Evolutionary conservation across 192 early-diverging fungal species (phyloP).

Genomic region (Coemansia sp.): DNA sequence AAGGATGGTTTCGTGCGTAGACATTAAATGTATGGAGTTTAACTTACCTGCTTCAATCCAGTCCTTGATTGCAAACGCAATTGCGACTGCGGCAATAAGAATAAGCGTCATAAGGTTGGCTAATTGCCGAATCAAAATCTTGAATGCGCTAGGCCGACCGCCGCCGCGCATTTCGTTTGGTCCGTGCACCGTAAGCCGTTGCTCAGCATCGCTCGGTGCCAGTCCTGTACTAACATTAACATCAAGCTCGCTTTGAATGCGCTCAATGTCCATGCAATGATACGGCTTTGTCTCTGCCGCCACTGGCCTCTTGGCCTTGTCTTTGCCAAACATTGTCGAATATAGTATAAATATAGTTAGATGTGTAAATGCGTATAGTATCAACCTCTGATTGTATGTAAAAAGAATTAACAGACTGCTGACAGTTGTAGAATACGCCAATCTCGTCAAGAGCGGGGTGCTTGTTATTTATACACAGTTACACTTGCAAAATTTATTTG

Average conservation of each 20-base stretch:
- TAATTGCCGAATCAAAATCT: conserved; percentile 64
- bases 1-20: too few species aligned
- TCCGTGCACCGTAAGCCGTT: conserved; percentile 50
- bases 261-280: conserved; percentile 39
- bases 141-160: conserved; percentile 64
- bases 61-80: conserved; percentile 68
- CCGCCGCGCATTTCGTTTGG: conserved; percentile 68
- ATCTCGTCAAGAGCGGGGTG: neutral
- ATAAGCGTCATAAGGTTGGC: conserved; percentile 68
- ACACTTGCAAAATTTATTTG: neutral
- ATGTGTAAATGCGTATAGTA: neutral
- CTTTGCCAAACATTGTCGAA: conserved; percentile 15
- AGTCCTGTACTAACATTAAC: conserved; percentile 47
- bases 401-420: neutral
- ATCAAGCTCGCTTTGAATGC: conserved; percentile 29
- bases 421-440: neutral
- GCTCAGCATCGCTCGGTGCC: conserved; percentile 48
- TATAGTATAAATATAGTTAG: neutral
- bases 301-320: conserved; percentile 6
- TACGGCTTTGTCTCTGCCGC: conserved; percentile 33
- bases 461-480: neutral
- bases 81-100: conserved; percentile 63
- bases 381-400: neutral
- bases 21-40: neutral
- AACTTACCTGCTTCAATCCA: conserved; percentile 59